These are phyloP conservation scores for Biscogniauxia mediterranea DNA, from an alignment of 2,329 filamentous ascomycete genomes.

Conservation along the genomic window DNA sequence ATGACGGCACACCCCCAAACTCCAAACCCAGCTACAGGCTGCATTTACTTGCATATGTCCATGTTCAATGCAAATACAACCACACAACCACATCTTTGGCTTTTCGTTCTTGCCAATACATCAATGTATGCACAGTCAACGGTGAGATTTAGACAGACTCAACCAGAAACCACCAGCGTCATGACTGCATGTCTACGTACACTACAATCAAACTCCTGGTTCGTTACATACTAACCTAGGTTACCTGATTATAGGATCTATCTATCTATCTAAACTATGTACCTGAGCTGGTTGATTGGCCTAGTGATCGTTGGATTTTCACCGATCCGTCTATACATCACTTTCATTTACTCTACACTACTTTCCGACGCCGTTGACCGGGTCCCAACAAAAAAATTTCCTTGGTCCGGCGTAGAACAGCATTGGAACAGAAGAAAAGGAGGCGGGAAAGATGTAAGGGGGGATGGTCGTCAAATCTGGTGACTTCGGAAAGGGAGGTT, in stretches of 20 bases:
- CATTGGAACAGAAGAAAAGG: neutral
- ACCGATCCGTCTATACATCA: neutral
- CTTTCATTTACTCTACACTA: neutral
- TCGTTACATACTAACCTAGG: too few relatives aligned
- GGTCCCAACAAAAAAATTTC: constrained; percentile 22
- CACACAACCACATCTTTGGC: neutral
- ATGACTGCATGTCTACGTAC: neutral
- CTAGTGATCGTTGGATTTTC: neutral
- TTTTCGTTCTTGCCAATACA: too few relatives aligned
- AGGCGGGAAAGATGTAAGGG: neutral
- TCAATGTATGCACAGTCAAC: neutral
- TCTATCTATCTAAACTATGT: neutral
- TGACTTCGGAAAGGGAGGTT: too few relatives aligned
- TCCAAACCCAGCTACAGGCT: neutral
- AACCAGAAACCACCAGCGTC: too few relatives aligned
- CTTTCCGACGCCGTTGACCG: constrained; percentile 12
- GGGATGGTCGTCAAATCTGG: too few relatives aligned
- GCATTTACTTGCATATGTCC: neutral
- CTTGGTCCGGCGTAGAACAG: neutral
- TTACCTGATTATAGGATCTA: too few relatives aligned
- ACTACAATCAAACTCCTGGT: too few relatives aligned
- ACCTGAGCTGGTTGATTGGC: neutral
- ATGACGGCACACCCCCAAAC: neutral
- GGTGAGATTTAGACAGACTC: neutral
- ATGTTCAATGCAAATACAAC: neutral